Evolutionary conservation across 495 filamentous ascomycete genomes (phyloP), one percentile per base, ranked within the genome.

Genomic region (Daldinia grandis): DNA sequence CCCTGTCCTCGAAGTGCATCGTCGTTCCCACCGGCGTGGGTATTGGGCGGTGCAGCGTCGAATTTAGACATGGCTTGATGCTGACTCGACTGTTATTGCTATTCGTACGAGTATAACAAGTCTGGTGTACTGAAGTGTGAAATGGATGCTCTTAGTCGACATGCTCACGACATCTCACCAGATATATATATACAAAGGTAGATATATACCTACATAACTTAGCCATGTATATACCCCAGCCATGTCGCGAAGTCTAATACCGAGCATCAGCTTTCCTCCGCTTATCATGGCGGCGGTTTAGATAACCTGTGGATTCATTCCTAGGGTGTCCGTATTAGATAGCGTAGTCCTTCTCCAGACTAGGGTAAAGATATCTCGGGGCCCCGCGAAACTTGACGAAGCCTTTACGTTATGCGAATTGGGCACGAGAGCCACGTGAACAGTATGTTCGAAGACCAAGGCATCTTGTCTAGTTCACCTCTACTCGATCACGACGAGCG

Each of bases 1-100:
- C 66, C 62, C 38, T 69, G 56, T 25, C 58, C 66, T 38, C 66
- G 61, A 21, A 66, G 60, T 19, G 60, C 70, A 58, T 73, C 49
- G 31, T 65, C 70, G 30, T 73, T 37, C 9, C 66, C 70, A 21
- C 70, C 70, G 1, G 70, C 65, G 37, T 69, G 61, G 30, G 70
- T 69, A 27, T 73, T 73, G 2, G 64, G 66, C 5, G 66, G 66
- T 56, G 71, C 71, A n/a, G 71, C 62, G 19, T 73, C 66, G 31
- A 73, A 69, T n/a, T 73, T 69, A 10, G 70, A 73, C 70, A 73
- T 73, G 10, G 15, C 37, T 55, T 17, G 37, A 40, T 38, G 24
- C 25, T 53, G 35, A 27, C 51, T 54, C 42, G 37, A 50, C 54
- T 28, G 15, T 37, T 62, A 14, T 60, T n/a, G 3, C 19, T 47